These are phyloP conservation scores for Lophiotrema nucula DNA, from an alignment of 495 filamentous ascomycete species.

Conservation along the genomic window DNA sequence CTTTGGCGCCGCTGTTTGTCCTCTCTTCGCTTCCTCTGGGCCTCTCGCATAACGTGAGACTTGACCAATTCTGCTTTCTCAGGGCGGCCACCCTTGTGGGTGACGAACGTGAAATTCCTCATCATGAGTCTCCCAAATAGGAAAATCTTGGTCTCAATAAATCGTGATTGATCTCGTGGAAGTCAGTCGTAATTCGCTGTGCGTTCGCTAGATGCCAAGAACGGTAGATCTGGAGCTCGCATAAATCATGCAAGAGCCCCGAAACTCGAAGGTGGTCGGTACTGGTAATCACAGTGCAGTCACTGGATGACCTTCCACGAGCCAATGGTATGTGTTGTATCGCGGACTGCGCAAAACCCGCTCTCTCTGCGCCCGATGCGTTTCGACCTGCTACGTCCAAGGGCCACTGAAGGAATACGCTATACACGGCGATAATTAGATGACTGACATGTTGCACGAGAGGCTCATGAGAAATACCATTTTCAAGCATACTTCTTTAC, in stretches of 20 bases:
- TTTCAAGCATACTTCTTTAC: not conserved
- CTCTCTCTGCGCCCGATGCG: no score
- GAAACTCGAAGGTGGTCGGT: not conserved
- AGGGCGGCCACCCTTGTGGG: slow-evolving; percentile 20
- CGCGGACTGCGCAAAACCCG: no score
- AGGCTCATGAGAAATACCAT: not conserved
- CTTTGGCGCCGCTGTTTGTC: slow-evolving; percentile 12
- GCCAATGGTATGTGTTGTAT: no score
- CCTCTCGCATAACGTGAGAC: slow-evolving; percentile 27
- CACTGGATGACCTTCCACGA: no score
- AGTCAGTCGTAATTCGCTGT: not conserved
- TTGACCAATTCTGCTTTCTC: slow-evolving; percentile 18
- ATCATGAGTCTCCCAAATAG: not conserved
- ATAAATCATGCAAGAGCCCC: not conserved
- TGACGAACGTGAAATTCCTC: slow-evolving; percentile 23
- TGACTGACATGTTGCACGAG: no score
- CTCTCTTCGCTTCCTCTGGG: slow-evolving; percentile 18
- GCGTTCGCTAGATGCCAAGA: not conserved
- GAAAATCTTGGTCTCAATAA: not conserved
- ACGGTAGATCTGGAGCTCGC: not conserved
- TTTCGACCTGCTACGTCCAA: not conserved
- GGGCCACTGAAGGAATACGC: not conserved
- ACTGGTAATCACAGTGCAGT: no score
- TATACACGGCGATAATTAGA: no score
- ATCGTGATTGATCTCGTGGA: not conserved